Conservation (phyloP, 2,329 filamentous ascomycete genomes). For the Remersonia thermophila region DNA sequence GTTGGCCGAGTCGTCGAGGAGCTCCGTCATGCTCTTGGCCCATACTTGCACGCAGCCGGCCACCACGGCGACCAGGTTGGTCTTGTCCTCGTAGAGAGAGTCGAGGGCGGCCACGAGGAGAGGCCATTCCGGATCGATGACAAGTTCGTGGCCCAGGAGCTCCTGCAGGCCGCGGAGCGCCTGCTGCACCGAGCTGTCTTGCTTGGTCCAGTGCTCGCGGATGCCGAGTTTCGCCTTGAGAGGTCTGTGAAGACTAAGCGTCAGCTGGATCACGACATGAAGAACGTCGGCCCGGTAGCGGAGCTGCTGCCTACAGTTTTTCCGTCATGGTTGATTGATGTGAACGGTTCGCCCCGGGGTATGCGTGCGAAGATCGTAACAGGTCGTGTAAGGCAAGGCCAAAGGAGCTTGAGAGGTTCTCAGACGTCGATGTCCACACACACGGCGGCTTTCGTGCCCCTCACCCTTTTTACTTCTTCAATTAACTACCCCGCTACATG, state of each 20-base stretch:
- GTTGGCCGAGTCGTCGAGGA: conserved; percentile 30
- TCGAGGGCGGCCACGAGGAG: conserved; percentile 28
- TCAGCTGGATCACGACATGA: not conserved
- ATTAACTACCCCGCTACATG: no score
- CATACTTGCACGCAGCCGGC: conserved; percentile 28
- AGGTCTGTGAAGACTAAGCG: conserved; percentile 24
- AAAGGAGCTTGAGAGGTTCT: no score
- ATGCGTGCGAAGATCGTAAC: no score
- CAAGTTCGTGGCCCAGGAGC: conserved; percentile 28
- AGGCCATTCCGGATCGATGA: conserved; percentile 31
- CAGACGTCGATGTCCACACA: no score
- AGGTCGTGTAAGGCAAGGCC: no score
- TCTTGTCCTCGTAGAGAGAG: conserved; percentile 28
- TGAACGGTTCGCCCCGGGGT: no score
- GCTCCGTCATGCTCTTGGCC: conserved; percentile 25
- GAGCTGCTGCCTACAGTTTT: not conserved
- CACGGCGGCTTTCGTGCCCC: no score
- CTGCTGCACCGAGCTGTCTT: conserved; percentile 22
- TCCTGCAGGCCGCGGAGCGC: conserved; percentile 17
- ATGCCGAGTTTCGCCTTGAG: conserved; percentile 31
- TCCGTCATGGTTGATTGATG: no score
- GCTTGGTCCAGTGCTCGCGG: conserved; percentile 31
- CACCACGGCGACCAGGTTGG: conserved; percentile 26
- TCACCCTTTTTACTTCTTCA: no score
- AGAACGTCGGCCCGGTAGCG: not conserved